Percentiles rank a stretch among this genome's conserved stretches.
phyloP scores from a whole-genome alignment of 176 grass and related monocot genomes.

The Paspalum vaginatum region DNA sequence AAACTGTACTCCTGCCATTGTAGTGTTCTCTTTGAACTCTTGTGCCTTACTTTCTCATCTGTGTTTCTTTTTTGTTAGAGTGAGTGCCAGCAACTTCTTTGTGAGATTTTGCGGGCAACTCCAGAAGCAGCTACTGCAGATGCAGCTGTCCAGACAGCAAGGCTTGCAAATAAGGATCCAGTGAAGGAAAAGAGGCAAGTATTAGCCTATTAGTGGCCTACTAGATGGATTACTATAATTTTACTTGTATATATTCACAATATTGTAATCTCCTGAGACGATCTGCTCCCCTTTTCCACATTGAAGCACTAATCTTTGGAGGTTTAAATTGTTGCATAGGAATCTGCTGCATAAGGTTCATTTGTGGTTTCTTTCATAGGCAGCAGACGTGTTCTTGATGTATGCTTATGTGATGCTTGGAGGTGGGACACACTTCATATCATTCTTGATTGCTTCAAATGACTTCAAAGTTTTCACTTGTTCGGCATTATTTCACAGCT shows the following conservation, averaged over 20 bases:
- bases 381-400: neutral
- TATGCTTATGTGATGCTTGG: neutral
- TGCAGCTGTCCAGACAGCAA: constrained; percentile 95
- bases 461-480: neutral
- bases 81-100: constrained; percentile 97
- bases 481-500: neutral
- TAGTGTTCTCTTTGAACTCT: constrained; percentile 32
- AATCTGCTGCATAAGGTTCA: neutral
- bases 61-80: constrained; percentile 61
- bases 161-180: constrained; percentile 88
- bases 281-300: constrained; percentile 28
- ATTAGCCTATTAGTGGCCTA: constrained; percentile 29
- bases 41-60: constrained; percentile 20
- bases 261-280: constrained; percentile 8
- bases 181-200: constrained; percentile 96
- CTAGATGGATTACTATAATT: constrained; percentile 29
- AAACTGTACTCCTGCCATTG: constrained; percentile 24
- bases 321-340: neutral
- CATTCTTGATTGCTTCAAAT: neutral
- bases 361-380: constrained; percentile 1
- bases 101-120: constrained; percentile 97
- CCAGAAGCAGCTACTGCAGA: constrained; percentile 98
- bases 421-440: neutral
- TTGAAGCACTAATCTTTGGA: neutral
- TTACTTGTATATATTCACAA: constrained; percentile 14